Percentiles rank a stretch among this genome's conserved stretches.
Conservation (phyloP, 2,329 filamentous ascomycete genomes). For the Dactylellina haptotyla region DNA sequence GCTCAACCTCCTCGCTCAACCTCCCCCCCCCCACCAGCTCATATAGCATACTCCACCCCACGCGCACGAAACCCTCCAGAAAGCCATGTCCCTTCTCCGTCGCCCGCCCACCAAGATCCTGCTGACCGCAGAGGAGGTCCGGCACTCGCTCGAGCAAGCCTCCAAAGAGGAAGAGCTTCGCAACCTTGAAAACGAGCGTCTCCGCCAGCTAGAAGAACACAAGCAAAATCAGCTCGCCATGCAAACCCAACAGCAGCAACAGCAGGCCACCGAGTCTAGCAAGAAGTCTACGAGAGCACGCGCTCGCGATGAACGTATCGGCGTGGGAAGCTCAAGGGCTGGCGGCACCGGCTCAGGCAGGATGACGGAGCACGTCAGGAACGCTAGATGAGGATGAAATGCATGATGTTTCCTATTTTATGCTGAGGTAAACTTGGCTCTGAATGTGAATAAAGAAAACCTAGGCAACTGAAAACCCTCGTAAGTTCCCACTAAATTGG, state of each 20-base stretch:
- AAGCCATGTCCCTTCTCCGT: slow-evolving; percentile 67
- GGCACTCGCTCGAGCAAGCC: slow-evolving; percentile 72
- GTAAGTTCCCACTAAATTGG: no score
- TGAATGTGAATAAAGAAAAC: no score
- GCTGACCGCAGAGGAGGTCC: slow-evolving; percentile 73
- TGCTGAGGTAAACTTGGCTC: no score
- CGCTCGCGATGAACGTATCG: slow-evolving; percentile 61
- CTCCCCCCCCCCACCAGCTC: not conserved
- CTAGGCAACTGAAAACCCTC: no score
- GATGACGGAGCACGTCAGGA: slow-evolving; percentile 53
- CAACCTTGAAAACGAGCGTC: slow-evolving; percentile 45
- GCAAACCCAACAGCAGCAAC: slow-evolving; percentile 27
- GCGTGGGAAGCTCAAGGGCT: slow-evolving; percentile 57
- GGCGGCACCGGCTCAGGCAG: slow-evolving; percentile 32
- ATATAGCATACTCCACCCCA: not conserved
- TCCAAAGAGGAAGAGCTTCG: slow-evolving; percentile 52
- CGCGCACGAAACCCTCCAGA: no score
- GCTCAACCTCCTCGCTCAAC: not conserved
- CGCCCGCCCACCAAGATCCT: slow-evolving; percentile 74
- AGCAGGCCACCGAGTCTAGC: slow-evolving; percentile 23
- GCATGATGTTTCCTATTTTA: no score
- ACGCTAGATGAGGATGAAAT: slow-evolving; percentile 52
- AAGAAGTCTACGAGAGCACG: slow-evolving; percentile 57
- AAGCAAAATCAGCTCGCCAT: slow-evolving; percentile 33
- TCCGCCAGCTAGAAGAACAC: slow-evolving; percentile 38